A percentile compares a stretch with the other conserved stretches of the same genome.
phyloP scores from a whole-genome alignment of 2,329 filamentous ascomycete species.

The Hysterium pulicare region DNA sequence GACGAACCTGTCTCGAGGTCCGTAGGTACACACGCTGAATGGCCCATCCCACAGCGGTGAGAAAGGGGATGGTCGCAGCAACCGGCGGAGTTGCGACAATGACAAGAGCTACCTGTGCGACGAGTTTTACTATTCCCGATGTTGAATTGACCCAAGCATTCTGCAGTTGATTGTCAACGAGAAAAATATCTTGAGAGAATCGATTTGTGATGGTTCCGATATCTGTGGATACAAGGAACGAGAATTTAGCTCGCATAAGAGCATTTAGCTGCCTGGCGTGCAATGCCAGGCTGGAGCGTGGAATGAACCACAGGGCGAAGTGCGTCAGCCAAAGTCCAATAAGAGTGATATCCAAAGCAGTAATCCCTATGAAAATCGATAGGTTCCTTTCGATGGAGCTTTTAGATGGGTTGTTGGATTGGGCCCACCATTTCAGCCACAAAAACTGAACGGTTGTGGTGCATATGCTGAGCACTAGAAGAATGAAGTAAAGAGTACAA shows the following conservation, averaged over 20 bases:
- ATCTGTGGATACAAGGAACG: conserved; percentile 20
- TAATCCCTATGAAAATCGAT: conserved; percentile 11
- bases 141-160: neutral
- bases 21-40: conserved; percentile 93
- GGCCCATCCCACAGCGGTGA: conserved; percentile 73
- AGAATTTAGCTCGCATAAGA: conserved; percentile 15
- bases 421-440: conserved; percentile 15
- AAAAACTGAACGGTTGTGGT: conserved; percentile 11
- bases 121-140: conserved; percentile 1
- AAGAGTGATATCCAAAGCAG: conserved; percentile 6
- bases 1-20: conserved; percentile 87
- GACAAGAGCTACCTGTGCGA: conserved; percentile 62
- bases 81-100: conserved; percentile 74
- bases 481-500: conserved; percentile 7
- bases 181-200: conserved; percentile 41
- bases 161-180: conserved; percentile 40
- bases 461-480: conserved; percentile 2
- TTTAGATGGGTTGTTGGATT: conserved; percentile 9
- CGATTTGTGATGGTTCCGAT: conserved; percentile 36
- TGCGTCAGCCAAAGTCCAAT: conserved; percentile 8
- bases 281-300: conserved; percentile 9
- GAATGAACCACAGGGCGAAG: conserved; percentile 10
- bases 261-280: conserved; percentile 12
- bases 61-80: conserved; percentile 69
- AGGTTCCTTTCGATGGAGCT: conserved; percentile 8